Percentiles rank a stretch among this genome's conserved stretches.
Conservation (phyloP, 2,329 filamentous ascomycete genomes). For the Raffaelea ambrosiae region DNA sequence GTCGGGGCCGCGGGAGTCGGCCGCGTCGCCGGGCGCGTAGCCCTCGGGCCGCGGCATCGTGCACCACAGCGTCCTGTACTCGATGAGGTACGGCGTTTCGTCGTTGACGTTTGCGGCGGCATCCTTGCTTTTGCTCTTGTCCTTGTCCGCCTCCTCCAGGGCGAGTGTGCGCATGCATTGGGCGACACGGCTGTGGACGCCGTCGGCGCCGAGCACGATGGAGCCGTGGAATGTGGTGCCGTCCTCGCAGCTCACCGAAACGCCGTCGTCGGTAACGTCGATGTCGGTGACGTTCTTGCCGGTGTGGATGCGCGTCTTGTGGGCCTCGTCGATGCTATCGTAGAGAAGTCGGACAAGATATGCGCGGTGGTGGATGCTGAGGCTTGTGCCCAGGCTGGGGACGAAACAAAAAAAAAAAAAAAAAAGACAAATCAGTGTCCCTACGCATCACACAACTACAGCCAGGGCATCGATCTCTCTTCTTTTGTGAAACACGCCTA, state of each 20-base stretch:
- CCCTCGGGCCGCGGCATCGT: background rate
- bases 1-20: background rate
- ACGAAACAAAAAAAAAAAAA: no score
- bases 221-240: background rate
- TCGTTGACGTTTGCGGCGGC: slow-evolving; percentile 17
- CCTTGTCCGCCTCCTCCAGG: no score
- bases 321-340: background rate
- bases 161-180: slow-evolving; percentile 29
- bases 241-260: background rate
- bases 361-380: slow-evolving; percentile 32
- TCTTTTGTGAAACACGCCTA: background rate
- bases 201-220: slow-evolving; percentile 18
- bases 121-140: background rate
- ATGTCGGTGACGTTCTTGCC: background rate
- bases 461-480: no score
- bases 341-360: slow-evolving; percentile 19
- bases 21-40: background rate
- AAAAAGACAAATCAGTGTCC: no score
- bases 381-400: no score
- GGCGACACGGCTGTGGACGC: slow-evolving; percentile 13
- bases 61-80: slow-evolving; percentile 14
- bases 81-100: slow-evolving; percentile 52
- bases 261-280: background rate
- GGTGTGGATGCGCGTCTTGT: background rate
- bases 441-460: no score